Conservation (phyloP, 345 rosid genomes). For the Citrus inodora region DNA sequence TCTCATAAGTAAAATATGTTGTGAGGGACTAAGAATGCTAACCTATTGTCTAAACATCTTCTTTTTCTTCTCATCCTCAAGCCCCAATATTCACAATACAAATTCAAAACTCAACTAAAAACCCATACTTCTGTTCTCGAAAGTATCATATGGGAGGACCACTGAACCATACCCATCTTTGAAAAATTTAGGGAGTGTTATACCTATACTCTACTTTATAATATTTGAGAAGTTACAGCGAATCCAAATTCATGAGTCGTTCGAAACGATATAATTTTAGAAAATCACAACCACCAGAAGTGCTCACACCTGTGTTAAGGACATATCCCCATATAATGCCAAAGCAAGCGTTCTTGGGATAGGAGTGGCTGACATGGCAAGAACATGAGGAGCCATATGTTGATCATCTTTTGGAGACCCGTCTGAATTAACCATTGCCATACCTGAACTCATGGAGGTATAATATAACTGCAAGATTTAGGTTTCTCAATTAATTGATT, state of each 20-base stretch:
- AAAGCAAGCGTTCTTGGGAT: constrained; percentile 94
- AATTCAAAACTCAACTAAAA: neutral
- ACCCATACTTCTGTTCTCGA: neutral
- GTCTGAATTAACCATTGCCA: constrained; percentile 27
- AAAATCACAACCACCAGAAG: constrained; percentile 5
- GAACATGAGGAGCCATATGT: constrained; percentile 93
- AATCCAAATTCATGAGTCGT: neutral
- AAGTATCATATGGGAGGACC: neutral
- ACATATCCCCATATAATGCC: constrained; percentile 89
- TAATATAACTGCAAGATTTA: constrained; percentile 58
- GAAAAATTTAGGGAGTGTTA: neutral
- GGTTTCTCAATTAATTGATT: constrained; percentile 10
- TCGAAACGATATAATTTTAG: neutral
- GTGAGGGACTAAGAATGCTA: neutral
- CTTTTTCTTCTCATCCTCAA: neutral
- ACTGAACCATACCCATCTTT: neutral
- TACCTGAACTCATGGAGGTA: constrained; percentile 46
- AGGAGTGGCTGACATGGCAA: constrained; percentile 96
- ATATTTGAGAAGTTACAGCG: neutral
- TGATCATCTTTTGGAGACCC: constrained; percentile 44
- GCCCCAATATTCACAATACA: neutral
- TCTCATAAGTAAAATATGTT: neutral
- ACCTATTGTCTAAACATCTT: neutral
- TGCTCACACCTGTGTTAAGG: constrained; percentile 74
- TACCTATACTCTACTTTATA: neutral